These are phyloP conservation scores for Pseudonectria buxi DNA, from an alignment of 2,329 filamentous ascomycete genomes.

Conservation along the genomic window DNA sequence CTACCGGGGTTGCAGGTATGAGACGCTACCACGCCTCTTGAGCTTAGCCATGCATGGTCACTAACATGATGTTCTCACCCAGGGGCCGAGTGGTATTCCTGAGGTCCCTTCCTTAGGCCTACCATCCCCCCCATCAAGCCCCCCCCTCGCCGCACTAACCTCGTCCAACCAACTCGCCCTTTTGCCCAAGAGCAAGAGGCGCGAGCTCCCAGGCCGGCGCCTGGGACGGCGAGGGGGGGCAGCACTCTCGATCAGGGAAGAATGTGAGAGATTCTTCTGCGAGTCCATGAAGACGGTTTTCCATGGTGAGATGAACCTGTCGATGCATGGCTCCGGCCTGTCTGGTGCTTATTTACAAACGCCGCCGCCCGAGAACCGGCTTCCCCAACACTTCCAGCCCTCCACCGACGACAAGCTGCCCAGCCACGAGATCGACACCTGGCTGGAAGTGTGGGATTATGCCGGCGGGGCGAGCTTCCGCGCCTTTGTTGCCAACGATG, in stretches of 20 bases:
- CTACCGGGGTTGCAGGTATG: constrained; percentile 77
- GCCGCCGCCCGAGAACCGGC: constrained; percentile 45
- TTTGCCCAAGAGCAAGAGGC: constrained; percentile 48
- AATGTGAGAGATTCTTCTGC: constrained; percentile 99
- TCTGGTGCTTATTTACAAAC: constrained; percentile 62
- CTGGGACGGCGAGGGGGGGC: constrained; percentile 73
- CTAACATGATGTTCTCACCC: constrained; percentile 14
- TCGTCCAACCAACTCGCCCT: constrained; percentile 61
- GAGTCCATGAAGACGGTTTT: constrained; percentile 90
- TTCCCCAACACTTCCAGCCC: constrained; percentile 30
- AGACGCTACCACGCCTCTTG: constrained; percentile 8
- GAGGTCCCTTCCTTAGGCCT: constrained; percentile 80
- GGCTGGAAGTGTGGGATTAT: constrained; percentile 82
- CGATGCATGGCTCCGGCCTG: constrained; percentile 74
- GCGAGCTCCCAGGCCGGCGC: constrained; percentile 34
- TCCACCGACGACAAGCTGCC: constrained; percentile 19
- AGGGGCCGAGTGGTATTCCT: constrained; percentile 92
- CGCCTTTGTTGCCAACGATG: constrained; percentile 70
- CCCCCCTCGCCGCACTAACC: constrained; percentile 74
- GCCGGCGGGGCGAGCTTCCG: constrained; percentile 76
- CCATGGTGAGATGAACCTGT: constrained; percentile 86
- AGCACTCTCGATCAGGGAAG: constrained; percentile 93
- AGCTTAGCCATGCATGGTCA: constrained; percentile 1
- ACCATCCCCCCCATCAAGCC: constrained; percentile 79
- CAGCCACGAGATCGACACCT: constrained; percentile 46